Conservation (phyloP, 306 rosid genomes). For the Adenanthera pavonina region DNA sequence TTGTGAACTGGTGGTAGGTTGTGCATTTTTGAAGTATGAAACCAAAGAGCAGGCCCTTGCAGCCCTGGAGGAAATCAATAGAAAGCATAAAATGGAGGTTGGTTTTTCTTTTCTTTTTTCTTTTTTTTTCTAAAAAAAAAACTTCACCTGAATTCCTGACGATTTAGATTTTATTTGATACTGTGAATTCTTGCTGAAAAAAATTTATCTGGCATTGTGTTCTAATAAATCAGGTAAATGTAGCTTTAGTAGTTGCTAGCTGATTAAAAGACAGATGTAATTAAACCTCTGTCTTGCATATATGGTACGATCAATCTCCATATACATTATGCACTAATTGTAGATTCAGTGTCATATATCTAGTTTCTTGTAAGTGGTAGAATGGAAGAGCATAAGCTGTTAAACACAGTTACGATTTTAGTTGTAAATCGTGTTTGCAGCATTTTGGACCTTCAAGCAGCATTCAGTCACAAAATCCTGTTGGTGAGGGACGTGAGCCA, state of each 20-base stretch:
- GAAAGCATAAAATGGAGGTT: slow-evolving; percentile 96
- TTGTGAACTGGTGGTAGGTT: slow-evolving; percentile 55
- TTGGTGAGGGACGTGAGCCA: slow-evolving; percentile 50
- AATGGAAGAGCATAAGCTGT: slow-evolving; percentile 44
- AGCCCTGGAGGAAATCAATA: slow-evolving; percentile 84
- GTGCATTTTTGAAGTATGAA: slow-evolving; percentile 96
- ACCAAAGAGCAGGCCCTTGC: slow-evolving; percentile 93
- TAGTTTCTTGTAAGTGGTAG: slow-evolving; percentile 51
- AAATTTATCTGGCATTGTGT: neutral
- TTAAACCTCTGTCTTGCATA: slow-evolving; percentile 12
- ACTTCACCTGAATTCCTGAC: slow-evolving; percentile 17
- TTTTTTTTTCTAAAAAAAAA: neutral
- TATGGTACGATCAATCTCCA: slow-evolving; percentile 34
- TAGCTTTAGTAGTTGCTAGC: slow-evolving; percentile 16
- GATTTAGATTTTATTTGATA: neutral
- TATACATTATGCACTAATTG: slow-evolving; percentile 5
- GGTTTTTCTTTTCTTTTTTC: slow-evolving; percentile 24
- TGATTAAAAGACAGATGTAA: slow-evolving; percentile 18
- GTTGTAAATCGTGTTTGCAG: slow-evolving; percentile 62
- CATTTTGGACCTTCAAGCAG: slow-evolving; percentile 56
- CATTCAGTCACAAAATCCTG: slow-evolving; percentile 54
- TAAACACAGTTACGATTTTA: slow-evolving; percentile 49
- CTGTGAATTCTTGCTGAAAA: neutral
- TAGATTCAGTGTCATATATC: slow-evolving; percentile 33
- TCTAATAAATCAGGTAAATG: slow-evolving; percentile 29